phyloP scores from a whole-genome alignment of 2,329 filamentous ascomycete species.

The Cercospora sp. region DNA sequence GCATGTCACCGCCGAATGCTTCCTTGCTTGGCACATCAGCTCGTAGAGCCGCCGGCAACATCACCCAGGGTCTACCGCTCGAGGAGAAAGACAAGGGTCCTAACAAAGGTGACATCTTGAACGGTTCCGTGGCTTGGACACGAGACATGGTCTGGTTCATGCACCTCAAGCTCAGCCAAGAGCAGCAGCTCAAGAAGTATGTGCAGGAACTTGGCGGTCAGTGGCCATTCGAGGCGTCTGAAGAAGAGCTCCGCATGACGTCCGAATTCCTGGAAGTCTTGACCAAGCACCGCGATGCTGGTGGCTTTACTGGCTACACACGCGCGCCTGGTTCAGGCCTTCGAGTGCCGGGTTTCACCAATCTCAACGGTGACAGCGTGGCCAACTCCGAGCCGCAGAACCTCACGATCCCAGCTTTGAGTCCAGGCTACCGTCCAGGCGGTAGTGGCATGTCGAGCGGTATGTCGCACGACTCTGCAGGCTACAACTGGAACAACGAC shows the following conservation, averaged over 20 bases:
- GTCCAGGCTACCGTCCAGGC: constrained; percentile 61
- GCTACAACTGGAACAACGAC: constrained; percentile 49
- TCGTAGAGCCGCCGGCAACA: constrained; percentile 70
- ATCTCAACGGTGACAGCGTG: constrained; percentile 78
- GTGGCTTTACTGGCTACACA: constrained; percentile 71
- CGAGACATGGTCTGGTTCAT: constrained; percentile 97
- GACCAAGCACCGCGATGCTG: constrained; percentile 71
- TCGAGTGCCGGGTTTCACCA: constrained; percentile 89
- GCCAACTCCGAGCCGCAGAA: constrained; percentile 49
- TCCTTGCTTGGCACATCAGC: constrained; percentile 84
- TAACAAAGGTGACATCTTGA: constrained; percentile 98
- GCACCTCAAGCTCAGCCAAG: constrained; percentile 82
- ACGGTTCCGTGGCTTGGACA: constrained; percentile 95
- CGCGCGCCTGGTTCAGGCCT: constrained; percentile 80
- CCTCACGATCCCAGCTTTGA: constrained; percentile 41
- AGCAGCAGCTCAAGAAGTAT: constrained; percentile 78
- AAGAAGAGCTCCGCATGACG: constrained; percentile 95
- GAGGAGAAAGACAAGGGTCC: constrained; percentile 99
- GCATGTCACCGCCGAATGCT: constrained; percentile 70
- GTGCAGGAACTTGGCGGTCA: constrained; percentile 71
- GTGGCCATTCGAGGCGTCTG: constrained; percentile 78
- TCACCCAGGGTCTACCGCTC: constrained; percentile 86
- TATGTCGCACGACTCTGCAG: constrained; percentile 51
- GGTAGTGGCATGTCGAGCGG: constrained; percentile 61
- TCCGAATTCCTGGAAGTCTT: constrained; percentile 87